phyloP scores from a whole-genome alignment of 768 basidiomycete species.

The Daedaleopsis sinensis region DNA sequence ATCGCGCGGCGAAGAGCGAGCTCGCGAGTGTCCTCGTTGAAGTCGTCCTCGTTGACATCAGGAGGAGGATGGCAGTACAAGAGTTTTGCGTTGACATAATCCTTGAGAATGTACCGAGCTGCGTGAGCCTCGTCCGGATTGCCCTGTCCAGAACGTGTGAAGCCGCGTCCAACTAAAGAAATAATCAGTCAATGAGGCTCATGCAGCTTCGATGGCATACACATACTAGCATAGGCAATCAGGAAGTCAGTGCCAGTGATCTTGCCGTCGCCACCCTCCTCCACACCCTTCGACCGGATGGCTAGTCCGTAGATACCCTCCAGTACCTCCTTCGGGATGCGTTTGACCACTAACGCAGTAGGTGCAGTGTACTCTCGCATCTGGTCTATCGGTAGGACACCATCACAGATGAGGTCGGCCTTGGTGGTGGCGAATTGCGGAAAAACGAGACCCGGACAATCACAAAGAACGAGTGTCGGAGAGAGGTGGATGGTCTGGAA shows the following conservation, averaged over 20 bases:
- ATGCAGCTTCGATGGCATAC: not conserved
- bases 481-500: conserved; percentile 98
- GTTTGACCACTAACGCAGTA: conserved; percentile 69
- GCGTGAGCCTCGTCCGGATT: conserved; percentile 97
- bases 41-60: conserved; percentile 58
- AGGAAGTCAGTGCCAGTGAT: conserved; percentile 81
- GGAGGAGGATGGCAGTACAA: conserved; percentile 93
- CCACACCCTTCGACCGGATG: conserved; percentile 62
- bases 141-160: conserved; percentile 90
- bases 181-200: conserved; percentile 16
- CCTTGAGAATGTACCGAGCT: conserved; percentile 91
- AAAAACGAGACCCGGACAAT: conserved; percentile 98
- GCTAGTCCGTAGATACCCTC: conserved; percentile 88
- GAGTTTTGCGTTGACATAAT: conserved; percentile 94
- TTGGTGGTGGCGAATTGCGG: conserved; percentile 98
- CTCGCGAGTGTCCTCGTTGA: conserved; percentile 74
- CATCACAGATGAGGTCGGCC: conserved; percentile 95
- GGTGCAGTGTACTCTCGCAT: conserved; percentile 93
- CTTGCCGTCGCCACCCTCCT: conserved; percentile 85
- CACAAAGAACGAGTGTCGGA: conserved; percentile 83
- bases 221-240: conserved; percentile 90
- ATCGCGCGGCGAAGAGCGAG: conserved; percentile 58
- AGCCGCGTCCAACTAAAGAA: conserved; percentile 83
- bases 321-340: conserved; percentile 82
- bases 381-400: conserved; percentile 97